Evolutionary conservation across 202 grass and related monocot genomes (phyloP), one percentile per base, ranked within the genome.

Genomic region (Hordeum pubiflorum): DNA sequence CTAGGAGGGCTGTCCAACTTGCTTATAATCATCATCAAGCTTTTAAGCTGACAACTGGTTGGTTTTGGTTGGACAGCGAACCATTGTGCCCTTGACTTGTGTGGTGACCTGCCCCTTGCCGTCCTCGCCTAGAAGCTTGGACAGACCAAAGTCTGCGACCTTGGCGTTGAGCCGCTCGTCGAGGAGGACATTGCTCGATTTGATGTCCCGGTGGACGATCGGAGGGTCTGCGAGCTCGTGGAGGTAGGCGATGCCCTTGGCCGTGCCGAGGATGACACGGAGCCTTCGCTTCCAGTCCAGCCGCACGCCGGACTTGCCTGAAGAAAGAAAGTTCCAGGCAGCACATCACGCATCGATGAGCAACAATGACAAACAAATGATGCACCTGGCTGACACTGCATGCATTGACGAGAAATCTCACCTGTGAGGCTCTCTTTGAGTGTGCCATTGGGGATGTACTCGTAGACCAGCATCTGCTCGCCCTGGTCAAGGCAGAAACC

Each of bases 171-270:
- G 76, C 21, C 79, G 84, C 41, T 93, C 81, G 69, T 85, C 85
- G 27, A 89, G 75, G 40, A 93, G 72, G 54, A 93, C 84, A 57
- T 89, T 93, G 17, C 66, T 85, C 8, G 87, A 72, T 17, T 87
- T 87, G n/a, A 93, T 82, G 71, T 83, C 84, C 60, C 81, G 38
- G 69, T 93, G 91, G 41, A 89, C 79, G 23, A 89, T 85, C 11
- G 87, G 84, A 64, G 84, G 64, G 10, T 68, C 64, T 2, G 64
- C 64, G 9, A 38, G 87, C 78, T 85, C 78, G 60, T 93, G 91
- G n/a, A 93, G 82, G 72, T 93, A 93, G 52, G 87, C 80, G 24
- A 93, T 69, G 48, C 91, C 91, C 84, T 69, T 83, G 37, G 87
- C 87, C 3, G 84, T 79, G 74, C 85, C 84, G 22, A 93, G 81